phyloP scores from a whole-genome alignment of 345 rosid species.

The Carallia pectinifolia region DNA sequence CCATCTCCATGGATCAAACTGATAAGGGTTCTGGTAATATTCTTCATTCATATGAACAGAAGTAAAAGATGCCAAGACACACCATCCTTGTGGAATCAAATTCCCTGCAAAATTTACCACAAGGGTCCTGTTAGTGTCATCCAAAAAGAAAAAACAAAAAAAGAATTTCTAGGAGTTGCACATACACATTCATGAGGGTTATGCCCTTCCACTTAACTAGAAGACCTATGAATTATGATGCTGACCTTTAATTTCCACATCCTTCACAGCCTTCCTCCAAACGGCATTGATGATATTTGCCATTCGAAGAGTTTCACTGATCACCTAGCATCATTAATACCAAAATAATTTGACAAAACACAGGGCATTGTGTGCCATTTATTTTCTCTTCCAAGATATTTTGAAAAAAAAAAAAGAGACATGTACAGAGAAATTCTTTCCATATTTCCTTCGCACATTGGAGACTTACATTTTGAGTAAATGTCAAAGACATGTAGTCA shows the following conservation, averaged over 20 bases:
- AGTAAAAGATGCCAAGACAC: slow-evolving; percentile 76
- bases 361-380: not conserved
- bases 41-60: slow-evolving; percentile 93
- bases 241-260: slow-evolving; percentile 80
- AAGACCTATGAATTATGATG: not conserved
- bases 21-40: slow-evolving; percentile 66
- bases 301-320: slow-evolving; percentile 85
- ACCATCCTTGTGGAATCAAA: slow-evolving; percentile 93
- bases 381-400: not conserved
- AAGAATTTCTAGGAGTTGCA: not conserved
- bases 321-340: slow-evolving; percentile 47
- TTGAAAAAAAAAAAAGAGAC: too few relatives aligned
- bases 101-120: slow-evolving; percentile 51
- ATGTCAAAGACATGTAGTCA: slow-evolving; percentile 77
- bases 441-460: not conserved
- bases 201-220: too few relatives aligned
- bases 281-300: slow-evolving; percentile 88
- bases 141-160: not conserved
- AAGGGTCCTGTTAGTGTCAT: not conserved
- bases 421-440: too few relatives aligned
- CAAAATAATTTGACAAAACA: not conserved
- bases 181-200: too few relatives aligned
- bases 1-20: slow-evolving; percentile 98
- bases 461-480: slow-evolving; percentile 82
- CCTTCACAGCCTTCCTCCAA: slow-evolving; percentile 90